Conservation (phyloP, 2,329 filamentous ascomycete species). For the Endocalyx cinctus region DNA sequence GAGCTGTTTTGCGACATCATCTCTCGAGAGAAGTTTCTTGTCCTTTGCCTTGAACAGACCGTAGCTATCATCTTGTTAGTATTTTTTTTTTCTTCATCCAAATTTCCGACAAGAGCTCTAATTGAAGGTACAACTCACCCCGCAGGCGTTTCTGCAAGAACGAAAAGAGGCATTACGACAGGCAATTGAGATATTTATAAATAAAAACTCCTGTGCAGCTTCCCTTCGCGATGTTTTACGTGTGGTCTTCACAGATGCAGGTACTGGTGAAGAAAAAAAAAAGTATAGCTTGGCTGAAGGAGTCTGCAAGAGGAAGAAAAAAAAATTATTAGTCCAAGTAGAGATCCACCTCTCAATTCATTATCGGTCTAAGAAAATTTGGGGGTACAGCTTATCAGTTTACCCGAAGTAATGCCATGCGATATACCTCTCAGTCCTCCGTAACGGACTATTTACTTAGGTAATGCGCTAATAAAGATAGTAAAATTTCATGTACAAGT, state of each 20-base stretch:
- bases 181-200: slow-evolving; percentile 7
- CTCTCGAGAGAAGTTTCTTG: slow-evolving; percentile 93
- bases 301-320: slow-evolving; percentile 8
- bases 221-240: slow-evolving; percentile 14
- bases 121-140: slow-evolving; percentile 45
- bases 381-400: no score
- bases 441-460: no score
- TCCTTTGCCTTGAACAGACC: slow-evolving; percentile 97
- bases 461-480: no score
- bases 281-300: slow-evolving; percentile 11
- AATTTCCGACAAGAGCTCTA: no score
- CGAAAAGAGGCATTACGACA: slow-evolving; percentile 76
- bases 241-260: slow-evolving; percentile 26
- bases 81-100: no score
- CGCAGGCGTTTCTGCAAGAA: slow-evolving; percentile 90
- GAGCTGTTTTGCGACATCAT: slow-evolving; percentile 71
- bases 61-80: slow-evolving; percentile 58
- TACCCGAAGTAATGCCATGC: no score
- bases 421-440: no score
- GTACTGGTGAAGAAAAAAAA: background rate
- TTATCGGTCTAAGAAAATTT: slow-evolving; percentile 14
- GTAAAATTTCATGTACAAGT: no score
- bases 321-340: slow-evolving; percentile 2
- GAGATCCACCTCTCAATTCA: no score
- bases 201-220: slow-evolving; percentile 20